phyloP scores from a whole-genome alignment of 805 yeast species.

The Zygosaccharomyces bailii region DNA sequence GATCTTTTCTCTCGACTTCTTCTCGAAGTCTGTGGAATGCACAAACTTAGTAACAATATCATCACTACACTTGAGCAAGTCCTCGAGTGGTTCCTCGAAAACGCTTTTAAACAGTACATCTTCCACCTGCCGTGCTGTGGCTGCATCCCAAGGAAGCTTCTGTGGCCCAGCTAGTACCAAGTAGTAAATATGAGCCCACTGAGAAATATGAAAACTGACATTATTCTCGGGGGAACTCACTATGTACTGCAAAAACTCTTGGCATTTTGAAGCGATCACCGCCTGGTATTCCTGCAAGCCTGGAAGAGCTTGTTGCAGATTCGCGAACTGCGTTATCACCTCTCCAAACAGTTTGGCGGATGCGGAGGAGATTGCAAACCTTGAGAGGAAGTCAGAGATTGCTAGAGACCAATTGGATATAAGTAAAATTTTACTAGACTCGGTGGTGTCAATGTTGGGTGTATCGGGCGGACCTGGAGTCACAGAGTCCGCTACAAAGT shows the following conservation, averaged over 20 bases:
- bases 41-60: slow-evolving; percentile 15
- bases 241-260: slow-evolving; percentile 15
- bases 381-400: slow-evolving; percentile 19
- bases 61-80: slow-evolving; percentile 10
- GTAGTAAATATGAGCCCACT: slow-evolving; percentile 24
- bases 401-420: slow-evolving; percentile 30
- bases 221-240: slow-evolving; percentile 12
- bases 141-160: slow-evolving; percentile 18
- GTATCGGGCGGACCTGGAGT: not conserved
- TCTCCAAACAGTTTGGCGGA: slow-evolving; percentile 20
- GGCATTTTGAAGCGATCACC: slow-evolving; percentile 14
- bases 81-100: slow-evolving; percentile 17
- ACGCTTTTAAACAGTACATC: slow-evolving; percentile 14
- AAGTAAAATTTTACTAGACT: slow-evolving; percentile 13
- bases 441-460: not conserved
- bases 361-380: slow-evolving; percentile 19
- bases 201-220: slow-evolving; percentile 15
- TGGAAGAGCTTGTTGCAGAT: slow-evolving; percentile 2
- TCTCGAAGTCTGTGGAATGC: slow-evolving; percentile 12
- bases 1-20: slow-evolving; percentile 12
- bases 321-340: slow-evolving; percentile 16
- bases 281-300: slow-evolving; percentile 7
- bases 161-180: slow-evolving; percentile 8
- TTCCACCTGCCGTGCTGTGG: slow-evolving; percentile 7
- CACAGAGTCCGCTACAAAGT: slow-evolving; percentile 13